Conservation (phyloP, 768 basidiomycete genomes). For the Leccinum truebloodii region DNA sequence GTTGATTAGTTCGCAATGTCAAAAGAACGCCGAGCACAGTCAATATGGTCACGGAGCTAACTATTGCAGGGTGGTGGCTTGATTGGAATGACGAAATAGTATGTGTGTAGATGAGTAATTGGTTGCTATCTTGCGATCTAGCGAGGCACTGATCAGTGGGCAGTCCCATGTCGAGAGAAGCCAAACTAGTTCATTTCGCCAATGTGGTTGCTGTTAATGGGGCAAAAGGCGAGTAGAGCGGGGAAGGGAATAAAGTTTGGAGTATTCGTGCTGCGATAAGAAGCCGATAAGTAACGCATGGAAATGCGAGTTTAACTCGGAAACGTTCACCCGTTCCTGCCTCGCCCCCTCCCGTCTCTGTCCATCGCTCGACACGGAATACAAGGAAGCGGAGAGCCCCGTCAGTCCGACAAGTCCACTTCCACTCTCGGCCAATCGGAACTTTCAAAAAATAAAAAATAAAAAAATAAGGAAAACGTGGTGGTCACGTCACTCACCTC, state of each 20-base stretch:
- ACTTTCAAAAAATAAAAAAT: no score
- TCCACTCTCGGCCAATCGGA: constrained; percentile 6
- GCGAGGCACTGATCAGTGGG: constrained; percentile 4
- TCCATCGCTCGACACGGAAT: background rate
- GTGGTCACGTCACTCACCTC: constrained; percentile 21
- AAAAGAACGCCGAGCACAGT: background rate
- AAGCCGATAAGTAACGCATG: constrained; percentile 19
- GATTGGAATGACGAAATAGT: background rate
- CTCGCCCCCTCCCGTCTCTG: background rate
- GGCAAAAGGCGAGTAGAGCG: constrained; percentile 24
- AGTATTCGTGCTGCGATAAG: constrained; percentile 23
- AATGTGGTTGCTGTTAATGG: constrained; percentile 14
- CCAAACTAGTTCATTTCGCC: constrained; percentile 29
- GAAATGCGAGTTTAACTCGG: background rate
- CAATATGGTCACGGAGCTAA: no score
- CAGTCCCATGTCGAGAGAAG: constrained; percentile 18
- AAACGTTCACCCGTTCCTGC: constrained; percentile 4
- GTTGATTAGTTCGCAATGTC: background rate
- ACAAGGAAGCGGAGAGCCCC: background rate
- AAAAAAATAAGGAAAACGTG: constrained; percentile 11
- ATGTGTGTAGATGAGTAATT: constrained; percentile 23
- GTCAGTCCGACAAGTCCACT: background rate
- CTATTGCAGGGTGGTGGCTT: background rate
- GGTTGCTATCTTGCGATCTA: constrained; percentile 21
- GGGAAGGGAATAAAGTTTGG: constrained; percentile 25